A percentile compares a stretch with the other conserved stretches of the same genome.
These are phyloP conservation scores for Suillus occidentalis DNA, from an alignment of 768 basidiomycete species.

Conservation along the genomic window DNA sequence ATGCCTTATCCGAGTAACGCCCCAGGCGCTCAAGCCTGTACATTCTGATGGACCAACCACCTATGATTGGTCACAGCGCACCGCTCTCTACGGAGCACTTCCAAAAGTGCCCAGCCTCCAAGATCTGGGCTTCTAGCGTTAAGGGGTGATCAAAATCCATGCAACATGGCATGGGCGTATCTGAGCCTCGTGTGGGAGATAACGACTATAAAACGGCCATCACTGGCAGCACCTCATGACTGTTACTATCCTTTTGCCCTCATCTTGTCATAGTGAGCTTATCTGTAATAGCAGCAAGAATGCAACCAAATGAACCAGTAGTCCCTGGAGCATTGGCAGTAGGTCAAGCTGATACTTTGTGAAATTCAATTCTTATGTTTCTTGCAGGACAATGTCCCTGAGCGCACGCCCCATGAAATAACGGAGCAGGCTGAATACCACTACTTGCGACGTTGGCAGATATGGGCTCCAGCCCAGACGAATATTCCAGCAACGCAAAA, in stretches of 20 bases:
- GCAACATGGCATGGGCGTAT: background rate
- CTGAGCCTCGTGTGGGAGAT: background rate
- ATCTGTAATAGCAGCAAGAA: background rate
- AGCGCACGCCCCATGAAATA: background rate
- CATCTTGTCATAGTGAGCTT: background rate
- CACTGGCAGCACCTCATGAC: background rate
- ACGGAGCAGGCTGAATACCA: conserved; percentile 9
- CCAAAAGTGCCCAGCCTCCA: background rate
- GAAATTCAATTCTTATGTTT: background rate
- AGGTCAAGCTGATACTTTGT: background rate
- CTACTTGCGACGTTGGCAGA: conserved; percentile 9
- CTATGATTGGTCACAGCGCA: background rate
- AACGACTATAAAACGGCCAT: conserved; percentile 1
- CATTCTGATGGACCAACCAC: background rate
- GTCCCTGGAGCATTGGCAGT: conserved; percentile 1
- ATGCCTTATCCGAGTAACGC: background rate
- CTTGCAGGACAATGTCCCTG: background rate
- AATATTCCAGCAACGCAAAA: background rate
- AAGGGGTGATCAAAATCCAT: background rate
- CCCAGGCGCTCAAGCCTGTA: background rate
- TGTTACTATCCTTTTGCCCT: background rate
- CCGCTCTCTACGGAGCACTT: background rate
- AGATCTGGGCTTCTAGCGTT: background rate
- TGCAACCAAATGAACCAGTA: background rate
- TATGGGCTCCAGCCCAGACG: background rate